phyloP scores from a whole-genome alignment of 2,329 filamentous ascomycete genomes.

The Rutstroemia sydowiana region DNA sequence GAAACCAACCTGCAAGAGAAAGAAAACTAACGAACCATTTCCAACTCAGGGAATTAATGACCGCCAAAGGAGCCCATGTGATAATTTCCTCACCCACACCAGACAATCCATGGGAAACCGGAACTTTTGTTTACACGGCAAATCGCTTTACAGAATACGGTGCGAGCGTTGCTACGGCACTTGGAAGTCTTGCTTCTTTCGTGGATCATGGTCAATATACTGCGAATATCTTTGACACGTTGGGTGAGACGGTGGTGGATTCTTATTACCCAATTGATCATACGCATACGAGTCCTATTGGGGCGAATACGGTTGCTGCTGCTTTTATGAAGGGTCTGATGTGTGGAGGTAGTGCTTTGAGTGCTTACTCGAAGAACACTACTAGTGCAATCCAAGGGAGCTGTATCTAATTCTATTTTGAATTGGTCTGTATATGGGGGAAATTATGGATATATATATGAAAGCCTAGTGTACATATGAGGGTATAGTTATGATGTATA shows the following conservation, averaged over 20 bases:
- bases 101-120: constrained; percentile 55
- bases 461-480: neutral
- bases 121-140: constrained; percentile 39
- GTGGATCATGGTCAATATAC: constrained; percentile 52
- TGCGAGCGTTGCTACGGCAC: constrained; percentile 35
- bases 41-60: constrained; percentile 22
- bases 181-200: constrained; percentile 37
- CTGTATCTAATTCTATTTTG: constrained; percentile 15
- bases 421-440: neutral
- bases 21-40: constrained; percentile 11
- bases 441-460: neutral
- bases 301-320: constrained; percentile 43
- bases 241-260: constrained; percentile 42
- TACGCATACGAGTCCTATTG: constrained; percentile 50
- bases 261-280: constrained; percentile 49
- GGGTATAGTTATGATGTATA: neutral
- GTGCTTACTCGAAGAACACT: constrained; percentile 23
- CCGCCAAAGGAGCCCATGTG: constrained; percentile 51
- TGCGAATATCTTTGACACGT: constrained; percentile 40
- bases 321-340: constrained; percentile 45
- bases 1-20: no score
- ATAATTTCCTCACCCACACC: constrained; percentile 54
- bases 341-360: constrained; percentile 20
- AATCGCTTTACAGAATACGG: constrained; percentile 52
- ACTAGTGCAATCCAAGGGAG: constrained; percentile 22